Evolutionary conservation across 179 eudicot species (phyloP).

Genomic region (Sideroxylon spinosum): DNA sequence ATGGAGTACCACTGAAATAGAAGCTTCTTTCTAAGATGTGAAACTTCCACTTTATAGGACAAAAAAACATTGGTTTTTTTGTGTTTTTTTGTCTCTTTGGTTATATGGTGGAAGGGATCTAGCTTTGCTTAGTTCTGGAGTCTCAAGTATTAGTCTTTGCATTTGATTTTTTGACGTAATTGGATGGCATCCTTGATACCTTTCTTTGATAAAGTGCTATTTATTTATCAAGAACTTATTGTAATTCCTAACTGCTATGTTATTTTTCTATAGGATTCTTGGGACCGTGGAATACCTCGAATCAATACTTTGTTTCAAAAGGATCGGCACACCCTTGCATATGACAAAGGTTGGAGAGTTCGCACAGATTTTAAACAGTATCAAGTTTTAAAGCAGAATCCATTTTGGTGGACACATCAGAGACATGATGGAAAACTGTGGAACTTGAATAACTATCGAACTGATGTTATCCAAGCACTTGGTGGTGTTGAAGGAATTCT

Average conservation of each 20-base stretch:
- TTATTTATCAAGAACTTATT: no score
- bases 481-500: slow-evolving; percentile 99
- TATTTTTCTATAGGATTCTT: slow-evolving; percentile 58
- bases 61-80: no score
- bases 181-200: no score
- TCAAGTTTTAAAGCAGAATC: slow-evolving; percentile 97
- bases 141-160: no score
- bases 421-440: slow-evolving; percentile 97
- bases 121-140: no score
- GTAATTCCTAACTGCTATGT: not conserved
- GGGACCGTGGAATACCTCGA: slow-evolving; percentile 99
- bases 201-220: no score
- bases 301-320: slow-evolving; percentile 97
- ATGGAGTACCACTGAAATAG: not conserved
- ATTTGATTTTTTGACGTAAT: no score
- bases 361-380: slow-evolving; percentile 97
- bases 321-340: slow-evolving; percentile 97
- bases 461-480: slow-evolving; percentile 99
- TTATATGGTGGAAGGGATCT: no score
- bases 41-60: no score
- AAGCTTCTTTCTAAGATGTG: not conserved
- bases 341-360: slow-evolving; percentile 99
- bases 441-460: slow-evolving; percentile 97
- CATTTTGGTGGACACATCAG: slow-evolving; percentile 99
- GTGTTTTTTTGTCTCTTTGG: no score